Conservation (phyloP, 2,329 filamentous ascomycete species). For the Fusarium phyllophilum region DNA sequence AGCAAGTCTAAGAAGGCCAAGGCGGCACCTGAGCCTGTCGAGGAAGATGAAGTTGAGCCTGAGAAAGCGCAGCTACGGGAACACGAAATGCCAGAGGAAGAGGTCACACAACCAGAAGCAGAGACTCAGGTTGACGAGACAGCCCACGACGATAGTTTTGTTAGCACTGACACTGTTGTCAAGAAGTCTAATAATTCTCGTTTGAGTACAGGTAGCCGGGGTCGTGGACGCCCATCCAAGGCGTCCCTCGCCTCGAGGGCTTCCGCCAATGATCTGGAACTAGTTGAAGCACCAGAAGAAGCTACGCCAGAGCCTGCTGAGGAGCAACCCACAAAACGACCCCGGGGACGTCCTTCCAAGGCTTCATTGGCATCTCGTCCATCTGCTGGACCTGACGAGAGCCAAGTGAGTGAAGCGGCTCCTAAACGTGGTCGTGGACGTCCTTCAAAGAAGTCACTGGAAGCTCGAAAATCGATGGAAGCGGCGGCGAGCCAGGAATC, state of each 20-base stretch:
- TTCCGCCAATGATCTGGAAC: conserved; percentile 41
- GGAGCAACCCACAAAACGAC: conserved; percentile 42
- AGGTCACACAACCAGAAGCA: conserved; percentile 7
- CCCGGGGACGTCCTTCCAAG: conserved; percentile 48
- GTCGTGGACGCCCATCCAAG: conserved; percentile 46
- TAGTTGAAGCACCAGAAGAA: conserved; percentile 31
- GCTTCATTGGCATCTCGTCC: conserved; percentile 42
- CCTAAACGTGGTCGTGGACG: conserved; percentile 46
- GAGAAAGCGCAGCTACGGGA: conserved; percentile 19
- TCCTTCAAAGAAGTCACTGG: conserved; percentile 47
- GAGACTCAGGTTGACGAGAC: conserved; percentile 35
- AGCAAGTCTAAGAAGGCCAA: conserved; percentile 58
- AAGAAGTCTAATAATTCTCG: conserved; percentile 46
- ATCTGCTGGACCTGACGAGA: conserved; percentile 36
- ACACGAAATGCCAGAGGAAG: neutral
- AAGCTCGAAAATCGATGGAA: conserved; percentile 39
- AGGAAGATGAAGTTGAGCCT: conserved; percentile 32
- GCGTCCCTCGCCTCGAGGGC: conserved; percentile 44
- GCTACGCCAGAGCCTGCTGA: conserved; percentile 6
- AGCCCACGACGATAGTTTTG: conserved; percentile 53
- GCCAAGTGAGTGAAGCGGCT: conserved; percentile 35
- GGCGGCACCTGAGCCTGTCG: conserved; percentile 43
- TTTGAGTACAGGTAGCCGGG: conserved; percentile 37
- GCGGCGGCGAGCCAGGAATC: conserved; percentile 26
- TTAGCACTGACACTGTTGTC: conserved; percentile 56